These are phyloP conservation scores for Oidiodendron maius DNA, from an alignment of 495 filamentous ascomycete genomes.

Conservation along the genomic window DNA sequence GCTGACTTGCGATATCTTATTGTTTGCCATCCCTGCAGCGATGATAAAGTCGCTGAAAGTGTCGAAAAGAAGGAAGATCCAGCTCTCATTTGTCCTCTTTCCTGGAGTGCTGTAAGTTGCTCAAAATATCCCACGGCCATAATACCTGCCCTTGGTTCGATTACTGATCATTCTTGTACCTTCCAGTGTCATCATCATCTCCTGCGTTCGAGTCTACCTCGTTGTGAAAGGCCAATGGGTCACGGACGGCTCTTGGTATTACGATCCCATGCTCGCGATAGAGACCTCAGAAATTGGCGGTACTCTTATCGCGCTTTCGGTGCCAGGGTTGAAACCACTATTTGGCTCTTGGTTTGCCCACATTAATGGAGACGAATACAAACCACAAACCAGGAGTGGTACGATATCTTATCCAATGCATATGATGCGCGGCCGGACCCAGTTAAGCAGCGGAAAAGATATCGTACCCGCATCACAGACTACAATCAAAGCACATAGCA, in stretches of 20 bases:
- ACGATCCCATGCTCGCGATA: conserved; percentile 38
- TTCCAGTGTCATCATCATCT: conserved; percentile 36
- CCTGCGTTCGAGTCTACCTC: conserved; percentile 34
- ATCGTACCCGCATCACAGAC: no score
- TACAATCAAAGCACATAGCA: no score
- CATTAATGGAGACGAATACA: no score
- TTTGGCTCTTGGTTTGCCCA: not conserved
- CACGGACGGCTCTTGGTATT: conserved; percentile 36
- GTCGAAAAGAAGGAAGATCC: conserved; percentile 28
- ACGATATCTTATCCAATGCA: no score
- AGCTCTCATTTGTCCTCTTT: conserved; percentile 35
- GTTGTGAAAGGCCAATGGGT: conserved; percentile 36
- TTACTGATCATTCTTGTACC: no score
- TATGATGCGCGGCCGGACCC: no score
- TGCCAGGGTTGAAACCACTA: conserved; percentile 26
- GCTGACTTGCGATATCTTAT: conserved; percentile 35
- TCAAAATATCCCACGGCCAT: not conserved
- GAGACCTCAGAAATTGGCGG: conserved; percentile 38
- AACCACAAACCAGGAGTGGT: no score
- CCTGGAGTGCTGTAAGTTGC: conserved; percentile 37
- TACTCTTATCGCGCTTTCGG: conserved; percentile 38
- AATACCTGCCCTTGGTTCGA: not conserved
- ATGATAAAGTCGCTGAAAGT: conserved; percentile 34
- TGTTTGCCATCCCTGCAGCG: conserved; percentile 37
- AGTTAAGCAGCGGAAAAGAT: no score